phyloP scores from a whole-genome alignment of 2,329 filamentous ascomycete genomes.

The Macrophomina phaseolina region DNA sequence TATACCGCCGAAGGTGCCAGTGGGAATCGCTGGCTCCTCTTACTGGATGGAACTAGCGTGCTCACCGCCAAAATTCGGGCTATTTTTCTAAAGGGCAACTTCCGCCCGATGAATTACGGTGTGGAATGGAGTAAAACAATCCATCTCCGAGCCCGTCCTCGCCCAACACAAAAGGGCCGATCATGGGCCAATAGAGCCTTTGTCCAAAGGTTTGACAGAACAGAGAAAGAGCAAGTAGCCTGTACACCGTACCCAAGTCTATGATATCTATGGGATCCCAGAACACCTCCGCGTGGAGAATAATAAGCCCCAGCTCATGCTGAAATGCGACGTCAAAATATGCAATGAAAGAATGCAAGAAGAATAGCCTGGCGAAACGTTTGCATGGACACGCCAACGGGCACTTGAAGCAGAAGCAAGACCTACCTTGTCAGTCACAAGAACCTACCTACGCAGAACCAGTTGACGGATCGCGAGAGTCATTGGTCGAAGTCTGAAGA shows the following conservation, averaged over 20 bases:
- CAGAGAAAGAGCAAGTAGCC: not conserved
- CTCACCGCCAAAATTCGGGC: not conserved
- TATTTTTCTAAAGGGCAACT: not conserved
- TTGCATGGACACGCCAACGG: not conserved
- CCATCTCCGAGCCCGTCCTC: not conserved
- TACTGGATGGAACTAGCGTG: not conserved
- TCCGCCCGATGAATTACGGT: conserved; percentile 8
- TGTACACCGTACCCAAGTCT: conserved; percentile 3
- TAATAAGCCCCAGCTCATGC: not conserved
- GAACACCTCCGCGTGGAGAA: conserved; percentile 3
- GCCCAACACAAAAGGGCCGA: conserved; percentile 8
- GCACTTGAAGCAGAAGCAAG: not conserved
- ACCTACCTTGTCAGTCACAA: not conserved
- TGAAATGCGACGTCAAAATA: not conserved
- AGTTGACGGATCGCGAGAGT: not conserved
- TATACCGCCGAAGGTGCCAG: not conserved
- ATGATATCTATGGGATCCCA: conserved; percentile 5
- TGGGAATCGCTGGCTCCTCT: not conserved
- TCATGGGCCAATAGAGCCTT: not conserved
- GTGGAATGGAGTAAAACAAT: conserved; percentile 3
- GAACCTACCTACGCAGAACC: conserved; percentile 13
- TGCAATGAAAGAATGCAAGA: conserved; percentile 1
- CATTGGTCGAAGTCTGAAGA: conserved; percentile 40
- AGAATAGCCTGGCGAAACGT: not conserved
- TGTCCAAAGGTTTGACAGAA: not conserved